Evolutionary conservation across 345 rosid genomes (phyloP).

Genomic region (Rhizophora mangle): DNA sequence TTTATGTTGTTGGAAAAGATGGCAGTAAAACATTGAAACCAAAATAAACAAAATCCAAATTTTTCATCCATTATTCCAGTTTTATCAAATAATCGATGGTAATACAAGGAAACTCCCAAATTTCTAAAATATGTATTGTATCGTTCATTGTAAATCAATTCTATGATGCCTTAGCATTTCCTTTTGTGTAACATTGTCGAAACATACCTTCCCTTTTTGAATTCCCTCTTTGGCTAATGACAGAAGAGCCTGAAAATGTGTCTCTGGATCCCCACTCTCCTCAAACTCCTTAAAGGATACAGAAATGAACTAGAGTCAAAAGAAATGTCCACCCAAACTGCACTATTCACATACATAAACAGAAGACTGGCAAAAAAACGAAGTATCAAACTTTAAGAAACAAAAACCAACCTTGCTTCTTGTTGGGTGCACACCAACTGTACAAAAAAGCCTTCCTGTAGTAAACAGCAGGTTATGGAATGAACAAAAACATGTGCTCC

Average conservation of each 20-base stretch:
- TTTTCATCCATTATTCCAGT: no score
- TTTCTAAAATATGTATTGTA: not conserved
- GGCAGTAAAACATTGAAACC: no score
- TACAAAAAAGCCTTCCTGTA: slow-evolving; percentile 84
- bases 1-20: no score
- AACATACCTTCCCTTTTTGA: slow-evolving; percentile 78
- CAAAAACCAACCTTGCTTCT: slow-evolving; percentile 64
- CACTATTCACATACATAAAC: not conserved
- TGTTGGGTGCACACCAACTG: slow-evolving; percentile 98
- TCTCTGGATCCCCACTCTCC: slow-evolving; percentile 80
- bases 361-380: slow-evolving; percentile 1
- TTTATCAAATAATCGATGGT: no score
- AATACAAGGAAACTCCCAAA: no score
- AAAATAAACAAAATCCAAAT: no score
- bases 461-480: slow-evolving; percentile 17
- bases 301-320: slow-evolving; percentile 12
- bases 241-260: slow-evolving; percentile 77
- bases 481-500: not conserved
- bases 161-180: not conserved
- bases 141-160: not conserved
- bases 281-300: slow-evolving; percentile 69
- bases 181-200: not conserved
- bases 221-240: slow-evolving; percentile 79
- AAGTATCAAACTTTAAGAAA: not conserved
- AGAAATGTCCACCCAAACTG: slow-evolving; percentile 9